Conservation (phyloP, 331 rosid species). For the Saraca asoca region DNA sequence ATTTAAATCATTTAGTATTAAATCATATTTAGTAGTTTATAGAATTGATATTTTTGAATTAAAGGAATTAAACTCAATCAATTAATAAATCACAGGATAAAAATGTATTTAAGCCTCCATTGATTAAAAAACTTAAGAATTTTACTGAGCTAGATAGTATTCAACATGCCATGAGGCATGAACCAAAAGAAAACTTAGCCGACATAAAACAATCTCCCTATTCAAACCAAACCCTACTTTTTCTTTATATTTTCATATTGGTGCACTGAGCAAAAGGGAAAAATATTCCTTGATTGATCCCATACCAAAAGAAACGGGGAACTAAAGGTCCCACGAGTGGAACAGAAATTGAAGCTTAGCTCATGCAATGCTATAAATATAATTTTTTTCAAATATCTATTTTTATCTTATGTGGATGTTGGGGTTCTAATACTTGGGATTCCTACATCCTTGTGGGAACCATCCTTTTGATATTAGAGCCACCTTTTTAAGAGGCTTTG, state of each 20-base stretch:
- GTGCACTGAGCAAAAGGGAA: conserved; percentile 27
- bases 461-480: conserved; percentile 58
- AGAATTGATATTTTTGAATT: too few relatives aligned
- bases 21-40: too few relatives aligned
- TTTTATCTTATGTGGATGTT: conserved; percentile 62
- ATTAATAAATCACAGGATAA: too few relatives aligned
- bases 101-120: too few relatives aligned
- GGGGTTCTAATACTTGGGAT: conserved; percentile 78
- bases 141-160: conserved; percentile 2
- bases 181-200: conserved; percentile 24
- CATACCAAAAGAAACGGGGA: conserved; percentile 48
- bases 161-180: conserved; percentile 20
- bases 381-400: conserved; percentile 15
- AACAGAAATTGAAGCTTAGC: conserved; percentile 54
- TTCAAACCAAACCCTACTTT: conserved; percentile 22
- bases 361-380: conserved; percentile 32
- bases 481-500: conserved; percentile 62
- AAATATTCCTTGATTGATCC: conserved; percentile 58
- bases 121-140: too few relatives aligned
- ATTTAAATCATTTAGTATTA: too few relatives aligned
- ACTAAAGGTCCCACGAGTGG: conserved; percentile 78
- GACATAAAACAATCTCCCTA: conserved; percentile 28
- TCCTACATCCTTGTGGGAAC: conserved; percentile 79
- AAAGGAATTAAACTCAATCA: too few relatives aligned
- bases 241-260: conserved; percentile 21